These are phyloP conservation scores for Botrytis medusae DNA, from an alignment of 2,329 filamentous ascomycete genomes.

Conservation along the genomic window DNA sequence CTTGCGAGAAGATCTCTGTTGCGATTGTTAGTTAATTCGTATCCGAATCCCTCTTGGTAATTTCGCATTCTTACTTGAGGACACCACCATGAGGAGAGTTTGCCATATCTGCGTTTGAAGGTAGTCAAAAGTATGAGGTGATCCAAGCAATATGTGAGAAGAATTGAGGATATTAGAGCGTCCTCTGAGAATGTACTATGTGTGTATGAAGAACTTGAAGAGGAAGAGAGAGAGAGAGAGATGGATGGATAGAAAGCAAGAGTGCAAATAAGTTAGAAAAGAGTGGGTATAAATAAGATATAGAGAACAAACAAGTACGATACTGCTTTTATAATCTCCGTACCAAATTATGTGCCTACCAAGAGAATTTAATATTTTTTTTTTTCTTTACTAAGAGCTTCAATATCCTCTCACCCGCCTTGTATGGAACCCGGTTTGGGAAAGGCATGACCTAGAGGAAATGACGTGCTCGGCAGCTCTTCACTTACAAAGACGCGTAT, in stretches of 20 bases:
- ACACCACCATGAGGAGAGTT: conserved; percentile 82
- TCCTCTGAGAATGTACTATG: background rate
- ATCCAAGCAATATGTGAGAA: background rate
- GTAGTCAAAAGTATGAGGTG: background rate
- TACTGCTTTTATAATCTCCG: background rate
- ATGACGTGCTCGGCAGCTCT: conserved; percentile 21
- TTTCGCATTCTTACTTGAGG: conserved; percentile 64
- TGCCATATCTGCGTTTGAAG: conserved; percentile 52
- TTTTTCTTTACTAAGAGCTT: background rate
- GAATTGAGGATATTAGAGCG: conserved; percentile 10
- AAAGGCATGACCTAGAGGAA: conserved; percentile 11
- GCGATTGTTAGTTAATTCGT: conserved; percentile 19
- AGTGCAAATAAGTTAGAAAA: background rate
- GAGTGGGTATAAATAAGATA: background rate
- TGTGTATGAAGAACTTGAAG: background rate
- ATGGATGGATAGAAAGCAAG: background rate
- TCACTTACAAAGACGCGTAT: conserved; percentile 15
- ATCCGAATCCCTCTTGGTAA: background rate
- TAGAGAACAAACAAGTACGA: background rate
- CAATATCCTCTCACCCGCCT: conserved; percentile 3
- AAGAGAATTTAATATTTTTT: conserved; percentile 16
- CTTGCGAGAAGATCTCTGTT: conserved; percentile 78
- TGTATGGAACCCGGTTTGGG: conserved; percentile 15
- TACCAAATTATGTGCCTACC: background rate
- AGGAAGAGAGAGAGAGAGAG: conserved; percentile 10